Percentiles rank a stretch among this genome's conserved stretches.
These are phyloP conservation scores for Talaromyces sp. DNA, from an alignment of 2,329 filamentous ascomycete genomes.

Conservation along the genomic window DNA sequence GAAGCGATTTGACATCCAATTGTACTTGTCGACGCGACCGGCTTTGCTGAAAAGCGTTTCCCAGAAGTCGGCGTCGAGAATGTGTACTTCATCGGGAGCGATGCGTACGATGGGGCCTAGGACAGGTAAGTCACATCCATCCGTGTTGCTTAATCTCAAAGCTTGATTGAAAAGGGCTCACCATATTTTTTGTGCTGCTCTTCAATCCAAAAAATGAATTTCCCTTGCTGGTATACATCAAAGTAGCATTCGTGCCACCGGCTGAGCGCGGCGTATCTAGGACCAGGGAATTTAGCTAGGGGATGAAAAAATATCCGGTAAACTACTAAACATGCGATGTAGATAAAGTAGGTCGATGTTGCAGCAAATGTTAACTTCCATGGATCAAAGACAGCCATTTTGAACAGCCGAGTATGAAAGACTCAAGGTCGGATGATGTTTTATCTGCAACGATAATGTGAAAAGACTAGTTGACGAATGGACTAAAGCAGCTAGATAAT, in stretches of 20 bases:
- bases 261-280: slow-evolving; percentile 16
- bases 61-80: slow-evolving; percentile 1
- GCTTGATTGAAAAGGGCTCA: slow-evolving; percentile 13
- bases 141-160: no score
- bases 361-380: background rate
- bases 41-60: background rate
- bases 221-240: slow-evolving; percentile 18
- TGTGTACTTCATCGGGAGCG: slow-evolving; percentile 5
- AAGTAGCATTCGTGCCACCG: slow-evolving; percentile 19
- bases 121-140: background rate
- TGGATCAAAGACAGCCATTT: slow-evolving; percentile 1
- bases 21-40: slow-evolving; percentile 2
- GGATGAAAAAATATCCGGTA: slow-evolving; percentile 15
- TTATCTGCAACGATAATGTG: background rate
- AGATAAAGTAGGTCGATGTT: background rate
- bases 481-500: no score
- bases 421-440: background rate
- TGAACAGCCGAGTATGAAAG: background rate
- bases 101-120: background rate
- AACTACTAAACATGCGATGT: background rate
- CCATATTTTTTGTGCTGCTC: slow-evolving; percentile 21
- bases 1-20: slow-evolving; percentile 6
- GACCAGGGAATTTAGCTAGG: slow-evolving; percentile 16
- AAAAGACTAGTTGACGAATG: no score
- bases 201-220: slow-evolving; percentile 23